Base-by-base conservation (phyloP, 1,284 basidiomycete species). In the Leccinum griseonigrum region DNA sequence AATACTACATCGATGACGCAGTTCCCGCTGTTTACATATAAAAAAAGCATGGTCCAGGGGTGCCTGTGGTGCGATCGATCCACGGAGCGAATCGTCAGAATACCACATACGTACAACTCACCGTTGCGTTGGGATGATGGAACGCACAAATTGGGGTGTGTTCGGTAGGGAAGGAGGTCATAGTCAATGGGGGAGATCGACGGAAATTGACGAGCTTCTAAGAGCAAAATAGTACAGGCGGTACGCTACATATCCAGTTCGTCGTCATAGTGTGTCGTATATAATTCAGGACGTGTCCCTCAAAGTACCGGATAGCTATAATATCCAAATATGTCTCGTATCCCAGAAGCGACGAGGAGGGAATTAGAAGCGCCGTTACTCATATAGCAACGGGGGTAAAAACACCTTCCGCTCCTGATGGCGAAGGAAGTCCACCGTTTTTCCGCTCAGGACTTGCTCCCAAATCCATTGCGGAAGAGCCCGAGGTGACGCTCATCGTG, bases 311-410 rank as follows among this genome's bases (percentile, higher is more conserved):
- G 60, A 59, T 60, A 56, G 56, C 43, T 36, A 62, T 58, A 60
- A 55, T 63, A 69, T 69, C 62, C 60, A 62, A 63, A 60, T 60
- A 54, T 40, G 58, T 62, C 40, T 43, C 43, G 22, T 46, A 59
- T 43, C 18, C 52, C 51, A 56, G 8, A 11, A 63, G 59, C 63
- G 61, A 62, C 57, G 46, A 40, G 55, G 54, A 61, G 54, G 62
- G 18, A 64, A 69, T 67, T 56, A 59, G 59, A 70, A 65, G 60
- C 43, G 57, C 58, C 38, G 57, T 38, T 58, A 52, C 59, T 76
- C 67, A 75, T 63, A 73, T 75, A 9, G 64, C 67, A 67, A 75
- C 68, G 50, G 74, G 63, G n/a, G 63, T 63, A 55, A 73, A 67
- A n/a, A 26, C 58, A 0, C 40, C 71, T 51, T 74, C 71, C 34